Percentiles rank a stretch among this genome's conserved stretches.
These are phyloP conservation scores for Stachybotrys chartarum DNA, from an alignment of 2,329 filamentous ascomycete species.

Conservation along the genomic window DNA sequence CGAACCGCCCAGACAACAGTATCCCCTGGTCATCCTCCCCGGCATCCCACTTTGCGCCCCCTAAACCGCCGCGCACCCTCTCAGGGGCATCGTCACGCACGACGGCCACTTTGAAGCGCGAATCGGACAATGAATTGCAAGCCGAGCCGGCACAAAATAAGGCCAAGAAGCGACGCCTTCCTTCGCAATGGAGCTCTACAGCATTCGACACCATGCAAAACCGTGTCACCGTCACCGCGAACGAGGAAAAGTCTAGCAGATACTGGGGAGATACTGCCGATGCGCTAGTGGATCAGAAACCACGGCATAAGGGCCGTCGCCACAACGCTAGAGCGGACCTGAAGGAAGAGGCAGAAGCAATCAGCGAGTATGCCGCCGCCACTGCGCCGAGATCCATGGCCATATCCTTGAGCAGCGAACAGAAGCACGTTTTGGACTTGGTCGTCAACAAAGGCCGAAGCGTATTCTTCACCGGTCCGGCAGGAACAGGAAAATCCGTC, in stretches of 20 bases:
- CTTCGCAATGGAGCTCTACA: constrained; percentile 31
- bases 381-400: constrained; percentile 34
- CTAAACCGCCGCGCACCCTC: constrained; percentile 9
- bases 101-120: constrained; percentile 31
- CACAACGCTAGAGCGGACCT: constrained; percentile 30
- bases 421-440: constrained; percentile 73
- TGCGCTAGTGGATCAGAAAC: constrained; percentile 59
- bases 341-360: constrained; percentile 34
- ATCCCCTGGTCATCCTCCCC: constrained; percentile 71
- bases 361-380: constrained; percentile 17
- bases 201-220: constrained; percentile 15
- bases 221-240: background rate
- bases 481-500: constrained; percentile 94
- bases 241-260: background rate
- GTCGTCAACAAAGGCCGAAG: constrained; percentile 77
- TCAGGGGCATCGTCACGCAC: constrained; percentile 8
- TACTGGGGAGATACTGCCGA: constrained; percentile 16
- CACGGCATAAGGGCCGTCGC: constrained; percentile 57
- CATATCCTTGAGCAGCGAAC: constrained; percentile 77
- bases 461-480: constrained; percentile 96
- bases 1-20: constrained; percentile 15
- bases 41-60: constrained; percentile 36
- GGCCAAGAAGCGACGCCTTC: constrained; percentile 59
- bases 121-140: constrained; percentile 21
- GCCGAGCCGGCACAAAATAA: constrained; percentile 20